Evolutionary conservation across 2,329 filamentous ascomycete species (phyloP), one percentile per base, ranked within the genome.

Genomic region (Truncatella angustata): DNA sequence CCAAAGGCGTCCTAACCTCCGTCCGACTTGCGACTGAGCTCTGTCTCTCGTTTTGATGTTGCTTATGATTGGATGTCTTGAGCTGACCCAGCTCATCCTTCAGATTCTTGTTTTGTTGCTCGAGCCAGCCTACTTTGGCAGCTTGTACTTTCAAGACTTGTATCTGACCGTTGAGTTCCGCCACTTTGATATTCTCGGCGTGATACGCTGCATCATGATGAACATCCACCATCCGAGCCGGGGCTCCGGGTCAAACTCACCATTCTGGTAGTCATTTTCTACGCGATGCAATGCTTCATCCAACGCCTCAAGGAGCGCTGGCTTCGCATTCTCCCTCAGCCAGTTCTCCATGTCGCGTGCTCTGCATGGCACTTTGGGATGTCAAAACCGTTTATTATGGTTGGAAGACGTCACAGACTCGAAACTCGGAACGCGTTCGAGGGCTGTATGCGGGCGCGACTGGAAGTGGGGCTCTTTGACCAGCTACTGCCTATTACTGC

Each of bases 21-120:
- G 28, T 42, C 46, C 28, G 53, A 55, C 46, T 42, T 52, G 51
- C 36, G 49, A 9, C 18, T 50, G 34, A 47, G 59, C 54, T 59
- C 36, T 36, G 47, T 12, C 28, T 7, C 11, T 44, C 40, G 11
- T 24, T n/a, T 2, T 44, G 40, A 24, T 30, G 40, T 16, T 6
- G 42, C 20, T n/a, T 39, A 49, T 34, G 52, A 6, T 20, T 53
- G 24, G 49, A 61, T 53, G 56, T 40, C 42, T 49, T 63, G 18
- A 74, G 61, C 9, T 63, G 55, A 4, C 58, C 54, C 9, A 79
- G 53, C 49, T 76, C 67, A 28, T 57, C 60, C 46, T 65, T 68
- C 5, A 82, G 66, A 4, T 63, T 55, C n/a, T 57, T 58, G 47
- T 77, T 78, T 53, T 79, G 74, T 14, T 68, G 58, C 50, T 76